Percentiles rank a stretch among this genome's conserved stretches.
Conservation (phyloP, 352 stramenopile genomes). For the Globisporangium nodosum region DNA sequence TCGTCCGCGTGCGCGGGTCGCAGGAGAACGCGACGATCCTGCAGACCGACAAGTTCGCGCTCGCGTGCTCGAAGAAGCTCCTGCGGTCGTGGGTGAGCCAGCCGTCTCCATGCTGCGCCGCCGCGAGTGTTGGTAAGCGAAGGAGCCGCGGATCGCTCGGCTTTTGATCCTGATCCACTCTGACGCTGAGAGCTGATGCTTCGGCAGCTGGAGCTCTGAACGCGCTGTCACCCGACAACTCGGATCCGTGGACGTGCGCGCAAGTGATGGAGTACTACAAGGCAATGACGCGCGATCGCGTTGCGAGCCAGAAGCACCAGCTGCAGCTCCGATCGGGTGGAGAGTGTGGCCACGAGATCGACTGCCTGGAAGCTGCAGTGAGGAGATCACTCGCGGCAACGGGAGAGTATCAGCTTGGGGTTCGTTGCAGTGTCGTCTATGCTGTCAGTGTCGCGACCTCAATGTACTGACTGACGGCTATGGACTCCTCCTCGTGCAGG, state of each 20-base stretch:
- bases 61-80: conserved; percentile 10
- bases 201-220: conserved; percentile 43
- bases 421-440: too few species aligned
- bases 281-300: conserved; percentile 18
- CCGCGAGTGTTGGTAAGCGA: conserved; percentile 23
- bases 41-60: conserved; percentile 1
- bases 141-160: too few species aligned
- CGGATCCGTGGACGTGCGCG: conserved; percentile 12
- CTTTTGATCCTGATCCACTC: too few species aligned
- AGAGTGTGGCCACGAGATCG: background rate
- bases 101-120: conserved; percentile 58
- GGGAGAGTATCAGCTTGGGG: too few species aligned
- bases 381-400: background rate
- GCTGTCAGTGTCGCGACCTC: too few species aligned
- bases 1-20: too few species aligned
- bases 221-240: conserved; percentile 15
- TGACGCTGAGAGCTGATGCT: too few species aligned
- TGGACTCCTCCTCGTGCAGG: too few species aligned
- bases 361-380: background rate
- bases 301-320: conserved; percentile 8
- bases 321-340: conserved; percentile 3
- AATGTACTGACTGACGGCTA: too few species aligned
- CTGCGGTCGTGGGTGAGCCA: conserved; percentile 55
- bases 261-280: conserved; percentile 24
- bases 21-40: background rate